Percentiles rank a stretch among this genome's conserved stretches.
Conservation (phyloP, 768 basidiomycete genomes). For the Psilocybe subaeruginosa region DNA sequence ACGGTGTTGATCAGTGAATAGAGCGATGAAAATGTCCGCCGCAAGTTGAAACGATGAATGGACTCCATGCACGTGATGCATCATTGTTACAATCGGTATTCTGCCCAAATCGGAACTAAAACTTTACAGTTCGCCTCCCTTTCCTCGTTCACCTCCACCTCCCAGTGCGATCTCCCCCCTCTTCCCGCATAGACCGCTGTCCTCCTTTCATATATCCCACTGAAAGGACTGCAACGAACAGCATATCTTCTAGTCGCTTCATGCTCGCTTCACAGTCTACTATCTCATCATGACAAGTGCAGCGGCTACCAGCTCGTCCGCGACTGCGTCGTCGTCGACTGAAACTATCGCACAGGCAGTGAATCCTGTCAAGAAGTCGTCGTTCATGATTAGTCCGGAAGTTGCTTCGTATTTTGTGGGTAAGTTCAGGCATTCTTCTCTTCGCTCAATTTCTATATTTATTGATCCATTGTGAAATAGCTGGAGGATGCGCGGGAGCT, state of each 20-base stretch:
- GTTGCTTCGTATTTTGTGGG: conserved; percentile 30
- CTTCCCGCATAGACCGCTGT: background rate
- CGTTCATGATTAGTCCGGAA: conserved; percentile 23
- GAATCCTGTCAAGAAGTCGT: conserved; percentile 3
- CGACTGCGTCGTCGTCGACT: conserved; percentile 14
- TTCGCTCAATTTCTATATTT: conserved; percentile 1
- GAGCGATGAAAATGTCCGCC: background rate
- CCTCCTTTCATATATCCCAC: background rate
- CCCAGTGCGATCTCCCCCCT: background rate
- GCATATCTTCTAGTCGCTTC: conserved; percentile 13
- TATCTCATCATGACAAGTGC: conserved; percentile 21
- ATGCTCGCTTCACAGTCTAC: conserved; percentile 18
- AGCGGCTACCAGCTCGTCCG: conserved; percentile 15
- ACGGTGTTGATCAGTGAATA: background rate
- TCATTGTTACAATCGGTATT: background rate
- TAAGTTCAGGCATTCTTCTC: conserved; percentile 9
- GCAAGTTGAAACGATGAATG: background rate
- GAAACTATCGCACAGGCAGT: background rate
- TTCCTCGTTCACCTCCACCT: background rate
- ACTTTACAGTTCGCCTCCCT: conserved; percentile 21
- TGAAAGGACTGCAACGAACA: background rate
- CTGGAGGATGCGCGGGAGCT: conserved; percentile 61
- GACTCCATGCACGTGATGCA: background rate
- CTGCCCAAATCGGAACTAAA: conserved; percentile 19
- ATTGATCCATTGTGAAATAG: conserved; percentile 28